Percentiles rank a stretch among this genome's conserved stretches.
Conservation (phyloP, 257 asterid genomes). For the Capsicum rhomboideum region DNA sequence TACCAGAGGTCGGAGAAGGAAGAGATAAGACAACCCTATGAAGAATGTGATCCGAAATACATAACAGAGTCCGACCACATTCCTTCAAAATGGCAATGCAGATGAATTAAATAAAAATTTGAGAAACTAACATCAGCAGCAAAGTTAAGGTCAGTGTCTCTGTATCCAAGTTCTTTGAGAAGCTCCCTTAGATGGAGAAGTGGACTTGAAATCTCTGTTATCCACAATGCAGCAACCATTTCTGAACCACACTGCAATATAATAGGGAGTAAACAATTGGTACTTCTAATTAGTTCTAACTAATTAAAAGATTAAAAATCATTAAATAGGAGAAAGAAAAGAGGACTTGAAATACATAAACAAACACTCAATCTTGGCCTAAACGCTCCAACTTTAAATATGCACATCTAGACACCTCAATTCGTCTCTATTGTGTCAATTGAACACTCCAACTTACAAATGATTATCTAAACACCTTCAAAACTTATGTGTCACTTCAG, state of each 20-base stretch:
- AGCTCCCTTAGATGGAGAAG: constrained; percentile 77
- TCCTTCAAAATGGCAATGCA: not conserved
- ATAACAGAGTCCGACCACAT: no score
- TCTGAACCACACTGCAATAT: constrained; percentile 71
- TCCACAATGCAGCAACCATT: constrained; percentile 71
- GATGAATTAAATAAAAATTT: not conserved
- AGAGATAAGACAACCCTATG: no score
- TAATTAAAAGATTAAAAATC: not conserved
- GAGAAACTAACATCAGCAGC: constrained; percentile 72
- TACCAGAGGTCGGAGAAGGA: no score
- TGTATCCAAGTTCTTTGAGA: constrained; percentile 79
- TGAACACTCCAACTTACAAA: no score
- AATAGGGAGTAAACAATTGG: not conserved
- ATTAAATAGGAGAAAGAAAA: not conserved
- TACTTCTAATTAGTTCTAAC: no score
- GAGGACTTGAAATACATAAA: not conserved
- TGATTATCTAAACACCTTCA: no score
- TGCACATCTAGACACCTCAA: no score
- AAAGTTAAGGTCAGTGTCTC: constrained; percentile 60
- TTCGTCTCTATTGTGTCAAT: no score
- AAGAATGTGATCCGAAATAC: no score
- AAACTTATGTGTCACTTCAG: no score
- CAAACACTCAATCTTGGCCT: no score
- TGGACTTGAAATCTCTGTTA: constrained; percentile 92
- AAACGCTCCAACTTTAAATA: no score